Evolutionary conservation across 2,329 filamentous ascomycete species (phyloP).

Genomic region (Pseudogymnoascus sp.): DNA sequence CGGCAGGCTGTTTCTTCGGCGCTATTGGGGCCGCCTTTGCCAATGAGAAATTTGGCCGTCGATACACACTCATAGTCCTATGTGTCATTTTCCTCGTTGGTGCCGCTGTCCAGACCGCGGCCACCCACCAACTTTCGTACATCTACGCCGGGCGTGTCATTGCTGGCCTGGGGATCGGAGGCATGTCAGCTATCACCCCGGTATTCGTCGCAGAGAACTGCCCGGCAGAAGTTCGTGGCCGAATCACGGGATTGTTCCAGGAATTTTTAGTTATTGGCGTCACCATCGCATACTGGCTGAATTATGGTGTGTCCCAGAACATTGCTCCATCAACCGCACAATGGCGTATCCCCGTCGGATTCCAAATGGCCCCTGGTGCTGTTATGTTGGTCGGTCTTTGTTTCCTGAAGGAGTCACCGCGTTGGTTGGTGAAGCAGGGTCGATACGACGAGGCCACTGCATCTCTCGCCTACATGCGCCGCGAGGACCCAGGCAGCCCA

Average conservation of each 20-base stretch:
- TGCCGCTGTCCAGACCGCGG: conserved; percentile 37
- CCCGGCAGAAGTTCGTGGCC: conserved; percentile 34
- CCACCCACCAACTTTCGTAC: conserved; percentile 34
- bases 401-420: conserved; percentile 59
- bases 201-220: conserved; percentile 33
- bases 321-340: conserved; percentile 33
- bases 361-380: conserved; percentile 38
- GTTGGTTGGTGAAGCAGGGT: conserved; percentile 59
- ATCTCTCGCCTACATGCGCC: conserved; percentile 48
- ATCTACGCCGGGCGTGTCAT: conserved; percentile 37
- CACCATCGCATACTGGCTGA: conserved; percentile 35
- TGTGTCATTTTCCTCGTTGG: conserved; percentile 34
- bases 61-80: conserved; percentile 35
- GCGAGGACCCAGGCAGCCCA: conserved; percentile 52
- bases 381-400: conserved; percentile 62
- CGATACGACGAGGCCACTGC: conserved; percentile 47
- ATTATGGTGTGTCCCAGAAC: conserved; percentile 37
- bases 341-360: conserved; percentile 40
- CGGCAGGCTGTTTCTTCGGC: conserved; percentile 43
- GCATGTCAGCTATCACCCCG: conserved; percentile 34
- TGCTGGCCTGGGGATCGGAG: conserved; percentile 40
- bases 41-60: conserved; percentile 37
- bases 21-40: conserved; percentile 41
- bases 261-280: conserved; percentile 31
- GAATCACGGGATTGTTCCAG: conserved; percentile 32